Evolutionary conservation across 2,329 filamentous ascomycete species (phyloP).

Genomic region (Trichoderma sp.): DNA sequence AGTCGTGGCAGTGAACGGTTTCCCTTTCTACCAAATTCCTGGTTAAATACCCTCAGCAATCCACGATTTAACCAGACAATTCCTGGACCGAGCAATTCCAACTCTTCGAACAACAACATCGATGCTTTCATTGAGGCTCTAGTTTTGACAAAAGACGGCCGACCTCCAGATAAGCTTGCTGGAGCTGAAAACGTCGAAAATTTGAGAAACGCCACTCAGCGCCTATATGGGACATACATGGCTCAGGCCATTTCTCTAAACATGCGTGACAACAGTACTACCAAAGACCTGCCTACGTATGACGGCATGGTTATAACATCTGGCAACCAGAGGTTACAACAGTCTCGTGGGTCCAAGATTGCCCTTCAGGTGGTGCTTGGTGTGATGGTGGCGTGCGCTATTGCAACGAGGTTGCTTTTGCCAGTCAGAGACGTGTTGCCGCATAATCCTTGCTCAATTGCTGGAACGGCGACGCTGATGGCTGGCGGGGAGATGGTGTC

Average conservation of each 20-base stretch:
- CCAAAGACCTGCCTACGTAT: neutral
- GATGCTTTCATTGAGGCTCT: conserved; percentile 11
- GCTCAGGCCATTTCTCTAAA: conserved; percentile 23
- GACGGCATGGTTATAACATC: neutral
- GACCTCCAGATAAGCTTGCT: neutral
- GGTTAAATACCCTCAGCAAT: conserved; percentile 5
- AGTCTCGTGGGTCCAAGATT: conserved; percentile 19
- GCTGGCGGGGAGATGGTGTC: conserved; percentile 9
- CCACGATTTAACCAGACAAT: conserved; percentile 10
- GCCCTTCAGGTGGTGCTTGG: conserved; percentile 6
- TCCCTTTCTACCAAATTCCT: conserved; percentile 1
- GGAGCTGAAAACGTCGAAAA: conserved; percentile 10
- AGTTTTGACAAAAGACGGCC: neutral
- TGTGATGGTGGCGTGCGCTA: conserved; percentile 10
- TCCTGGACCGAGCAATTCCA: conserved; percentile 3
- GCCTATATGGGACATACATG: conserved; percentile 10
- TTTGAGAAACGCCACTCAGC: conserved; percentile 12
- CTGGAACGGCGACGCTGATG: conserved; percentile 2
- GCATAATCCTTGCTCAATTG: conserved; percentile 21
- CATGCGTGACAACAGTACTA: conserved; percentile 15
- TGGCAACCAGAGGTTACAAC: conserved; percentile 17
- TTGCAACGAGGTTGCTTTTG: conserved; percentile 15
- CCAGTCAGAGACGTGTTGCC: conserved; percentile 12
- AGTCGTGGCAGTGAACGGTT: conserved; percentile 14
- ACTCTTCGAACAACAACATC: neutral